Evolutionary conservation across 768 basidiomycete genomes (phyloP), one percentile per base, ranked within the genome.

Genomic region (Hericium coralloides): DNA sequence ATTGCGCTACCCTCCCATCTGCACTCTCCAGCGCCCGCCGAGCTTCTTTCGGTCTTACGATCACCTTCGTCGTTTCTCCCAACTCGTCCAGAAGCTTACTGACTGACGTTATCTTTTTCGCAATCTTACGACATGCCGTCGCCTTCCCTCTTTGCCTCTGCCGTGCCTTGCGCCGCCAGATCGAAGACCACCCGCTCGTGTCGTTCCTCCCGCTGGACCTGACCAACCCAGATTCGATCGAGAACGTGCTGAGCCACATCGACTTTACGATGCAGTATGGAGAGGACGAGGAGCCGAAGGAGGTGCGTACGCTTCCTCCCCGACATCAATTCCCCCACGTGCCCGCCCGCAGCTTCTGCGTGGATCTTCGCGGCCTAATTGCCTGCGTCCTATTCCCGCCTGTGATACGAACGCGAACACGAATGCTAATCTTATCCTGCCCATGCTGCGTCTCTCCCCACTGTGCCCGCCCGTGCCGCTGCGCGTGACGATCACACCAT

Each of bases 261-360:
- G 97, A 99, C 73, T 95, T 92, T 65, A 89, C 92, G 57, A 94
- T 99, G 85, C 97, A 99, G 68, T 99, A 97, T 65, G 95, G 95
- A 37, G 95, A 98, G 74, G 92, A 95, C 58, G 95, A 99, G 68
- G 95, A 99, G 67, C 95, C 95, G 15, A 93, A 88, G 76, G 92
- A 92, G 83, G 90, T 89, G 65, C 57, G 76, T 60, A 20, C 38
- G 56, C 47, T 20, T 31, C 49, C 18, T 18, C 31, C 17, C 36
- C 56, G 50, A 12, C 12, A 7, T 38, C 31, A n/a, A 17, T 37
- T 12, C 25, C 43, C 6, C 31, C 39, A 15, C 39, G 36, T 56
- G 51, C 45, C 12, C 55, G 20, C 5, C 23, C 49, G 25, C 49
- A 50, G 22, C 20, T 50, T 36, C 22, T 15, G 17, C 43, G 43